Base-by-base conservation (phyloP, 1,284 basidiomycete genomes). In the Mycena citricolor region DNA sequence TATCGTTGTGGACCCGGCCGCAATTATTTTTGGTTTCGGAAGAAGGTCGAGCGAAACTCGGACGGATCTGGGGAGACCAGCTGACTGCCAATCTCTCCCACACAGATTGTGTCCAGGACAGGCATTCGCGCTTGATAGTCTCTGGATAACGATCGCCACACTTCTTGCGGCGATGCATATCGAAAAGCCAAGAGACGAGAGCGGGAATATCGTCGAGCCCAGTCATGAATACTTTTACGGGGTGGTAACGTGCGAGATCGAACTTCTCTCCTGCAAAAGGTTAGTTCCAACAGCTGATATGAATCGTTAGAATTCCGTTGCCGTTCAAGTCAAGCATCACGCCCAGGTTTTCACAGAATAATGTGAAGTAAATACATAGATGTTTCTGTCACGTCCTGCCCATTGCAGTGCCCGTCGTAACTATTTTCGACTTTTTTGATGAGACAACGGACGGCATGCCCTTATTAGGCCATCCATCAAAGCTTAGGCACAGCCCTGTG, bases 121-220 rank as follows among this genome's bases (percentile, higher is more conserved):
- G 13, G 69, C 67, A 53, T 64, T 73, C 57, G 76, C 70, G 6
- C 71, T 73, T 41, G 64, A 69, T 0, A 70, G 71, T 30, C 50
- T 77, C 8, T 77, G 72, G 71, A 68, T 77, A 23, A 69, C 72
- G 0, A 65, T 77, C n/a, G 76, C 71, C 12, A 71, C 64, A 32
- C 69, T 77, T n/a, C 60, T 76, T 46, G 61, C 63, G 13, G 64
- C 62, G 3, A 75, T 75, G 42, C 54, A 70, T 32, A 70, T 76
- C 32, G 44, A 52, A 7, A 60, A 63, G 7, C 66, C 63, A 0
- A n/a, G n/a, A n/a, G n/a, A n/a, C n/a, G 62, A 63, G 20, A 51
- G 57, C 13, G 73, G 71, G 2, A 49, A 23, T 6, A 23, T 37
- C 13, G 22, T 37, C 12, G 36, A 47, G 8, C 54, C 56, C 3